These are phyloP conservation scores for Rhodotorula sp. DNA, from an alignment of 1,284 basidiomycete species.

Conservation along the genomic window DNA sequence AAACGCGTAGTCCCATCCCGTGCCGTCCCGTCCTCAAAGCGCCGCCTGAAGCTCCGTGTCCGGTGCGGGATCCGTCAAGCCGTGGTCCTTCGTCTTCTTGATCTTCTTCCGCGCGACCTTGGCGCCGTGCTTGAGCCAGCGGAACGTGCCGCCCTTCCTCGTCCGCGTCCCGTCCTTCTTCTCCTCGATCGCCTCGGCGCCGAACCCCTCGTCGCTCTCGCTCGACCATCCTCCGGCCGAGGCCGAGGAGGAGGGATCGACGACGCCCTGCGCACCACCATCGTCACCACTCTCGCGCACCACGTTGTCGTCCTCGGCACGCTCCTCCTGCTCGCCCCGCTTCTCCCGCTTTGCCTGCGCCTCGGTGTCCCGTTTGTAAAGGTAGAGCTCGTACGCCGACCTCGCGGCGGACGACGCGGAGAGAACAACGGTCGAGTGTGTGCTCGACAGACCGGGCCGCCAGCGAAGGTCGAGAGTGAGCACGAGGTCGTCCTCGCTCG, in stretches of 20 bases:
- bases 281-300: no score
- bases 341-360: not conserved
- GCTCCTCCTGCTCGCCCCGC: not conserved
- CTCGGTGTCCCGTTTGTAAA: not conserved
- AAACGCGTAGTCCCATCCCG: no score
- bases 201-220: not conserved
- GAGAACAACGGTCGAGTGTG: conserved; percentile 10
- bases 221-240: conserved; percentile 5
- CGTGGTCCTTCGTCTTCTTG: not conserved
- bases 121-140: conserved; percentile 9
- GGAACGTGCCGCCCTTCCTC: conserved; percentile 16
- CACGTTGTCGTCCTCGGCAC: no score
- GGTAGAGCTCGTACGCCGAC: conserved; percentile 11
- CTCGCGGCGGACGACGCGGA: conserved; percentile 5
- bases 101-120: not conserved
- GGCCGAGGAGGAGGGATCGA: no score
- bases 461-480: conserved; percentile 4
- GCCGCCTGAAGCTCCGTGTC: conserved; percentile 14
- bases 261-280: no score
- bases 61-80: not conserved
- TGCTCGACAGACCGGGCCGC: conserved; percentile 10
- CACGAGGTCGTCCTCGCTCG: not conserved
- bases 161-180: conserved; percentile 5
- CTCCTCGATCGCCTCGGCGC: not conserved
- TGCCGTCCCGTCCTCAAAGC: not conserved